Conservation (phyloP, 441 rosid genomes). For the Francoa sonchifolia region DNA sequence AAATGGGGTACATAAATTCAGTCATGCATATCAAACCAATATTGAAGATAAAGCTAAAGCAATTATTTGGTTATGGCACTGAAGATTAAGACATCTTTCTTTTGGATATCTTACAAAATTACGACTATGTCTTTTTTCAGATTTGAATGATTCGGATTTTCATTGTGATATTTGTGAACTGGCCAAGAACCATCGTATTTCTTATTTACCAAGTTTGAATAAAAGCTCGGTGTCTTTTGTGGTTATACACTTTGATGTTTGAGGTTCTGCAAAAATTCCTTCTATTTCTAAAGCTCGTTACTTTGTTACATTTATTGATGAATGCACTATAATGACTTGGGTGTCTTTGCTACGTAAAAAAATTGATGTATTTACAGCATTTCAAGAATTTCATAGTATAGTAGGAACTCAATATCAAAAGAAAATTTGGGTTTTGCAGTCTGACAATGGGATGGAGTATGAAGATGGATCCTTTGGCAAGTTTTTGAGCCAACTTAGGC, state of each 20-base stretch:
- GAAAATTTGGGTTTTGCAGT: neutral
- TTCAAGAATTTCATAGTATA: conserved; percentile 1
- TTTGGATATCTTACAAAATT: neutral
- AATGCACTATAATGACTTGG: conserved; percentile 1
- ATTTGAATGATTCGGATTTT: neutral
- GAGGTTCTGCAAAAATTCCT: neutral
- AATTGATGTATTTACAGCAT: neutral
- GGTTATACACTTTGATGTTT: neutral
- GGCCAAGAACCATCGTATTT: neutral
- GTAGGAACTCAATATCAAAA: neutral
- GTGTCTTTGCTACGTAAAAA: neutral
- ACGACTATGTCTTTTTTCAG: neutral
- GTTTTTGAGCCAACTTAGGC: neutral
- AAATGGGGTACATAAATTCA: neutral
- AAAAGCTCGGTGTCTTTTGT: neutral
- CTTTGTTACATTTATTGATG: conserved; percentile 5
- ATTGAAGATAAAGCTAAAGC: neutral
- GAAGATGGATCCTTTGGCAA: neutral
- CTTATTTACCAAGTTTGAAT: neutral
- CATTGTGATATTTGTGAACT: neutral
- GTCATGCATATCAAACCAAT: neutral
- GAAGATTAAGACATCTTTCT: neutral
- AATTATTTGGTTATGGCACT: conserved; percentile 1
- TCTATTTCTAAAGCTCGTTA: neutral
- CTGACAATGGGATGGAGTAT: neutral